Conservation (phyloP, 495 filamentous ascomycete species). For the Tirmania nivea region DNA sequence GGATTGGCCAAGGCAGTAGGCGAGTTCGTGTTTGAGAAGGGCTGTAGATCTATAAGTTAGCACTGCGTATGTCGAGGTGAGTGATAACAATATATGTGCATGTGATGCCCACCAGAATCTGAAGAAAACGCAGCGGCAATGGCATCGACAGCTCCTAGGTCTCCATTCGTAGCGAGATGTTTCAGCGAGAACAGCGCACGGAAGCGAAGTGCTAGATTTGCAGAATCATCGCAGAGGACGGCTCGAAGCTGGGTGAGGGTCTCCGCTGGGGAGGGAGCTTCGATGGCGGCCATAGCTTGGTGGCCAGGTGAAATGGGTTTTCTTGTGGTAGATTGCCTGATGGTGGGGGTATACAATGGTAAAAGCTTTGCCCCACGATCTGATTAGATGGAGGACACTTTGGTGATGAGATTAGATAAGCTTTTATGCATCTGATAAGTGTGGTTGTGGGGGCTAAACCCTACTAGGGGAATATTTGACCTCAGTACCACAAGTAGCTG, state of each 20-base stretch:
- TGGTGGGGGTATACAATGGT: too few relatives aligned
- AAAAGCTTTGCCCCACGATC: too few relatives aligned
- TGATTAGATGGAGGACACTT: too few relatives aligned
- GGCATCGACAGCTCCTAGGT: conserved; percentile 60
- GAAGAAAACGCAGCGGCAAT: conserved; percentile 78
- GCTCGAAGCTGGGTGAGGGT: conserved; percentile 34
- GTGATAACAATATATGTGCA: neutral
- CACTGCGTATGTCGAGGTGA: neutral
- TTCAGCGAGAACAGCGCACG: conserved; percentile 96
- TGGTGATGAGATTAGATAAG: too few relatives aligned
- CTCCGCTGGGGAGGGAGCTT: neutral
- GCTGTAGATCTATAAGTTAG: conserved; percentile 3
- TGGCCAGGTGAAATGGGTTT: too few relatives aligned
- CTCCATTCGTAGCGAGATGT: conserved; percentile 54
- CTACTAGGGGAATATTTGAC: too few relatives aligned
- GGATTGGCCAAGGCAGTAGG: conserved; percentile 91
- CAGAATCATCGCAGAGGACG: conserved; percentile 53
- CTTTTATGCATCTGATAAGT: too few relatives aligned
- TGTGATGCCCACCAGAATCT: conserved; percentile 33
- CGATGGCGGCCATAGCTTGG: neutral
- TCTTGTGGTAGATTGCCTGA: too few relatives aligned
- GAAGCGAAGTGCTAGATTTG: conserved; percentile 73
- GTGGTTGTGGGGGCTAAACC: too few relatives aligned
- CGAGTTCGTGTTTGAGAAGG: conserved; percentile 26
- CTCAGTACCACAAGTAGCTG: too few relatives aligned